Conservation (phyloP, 1,284 basidiomycete genomes). For the Ustilago vetiveriae region DNA sequence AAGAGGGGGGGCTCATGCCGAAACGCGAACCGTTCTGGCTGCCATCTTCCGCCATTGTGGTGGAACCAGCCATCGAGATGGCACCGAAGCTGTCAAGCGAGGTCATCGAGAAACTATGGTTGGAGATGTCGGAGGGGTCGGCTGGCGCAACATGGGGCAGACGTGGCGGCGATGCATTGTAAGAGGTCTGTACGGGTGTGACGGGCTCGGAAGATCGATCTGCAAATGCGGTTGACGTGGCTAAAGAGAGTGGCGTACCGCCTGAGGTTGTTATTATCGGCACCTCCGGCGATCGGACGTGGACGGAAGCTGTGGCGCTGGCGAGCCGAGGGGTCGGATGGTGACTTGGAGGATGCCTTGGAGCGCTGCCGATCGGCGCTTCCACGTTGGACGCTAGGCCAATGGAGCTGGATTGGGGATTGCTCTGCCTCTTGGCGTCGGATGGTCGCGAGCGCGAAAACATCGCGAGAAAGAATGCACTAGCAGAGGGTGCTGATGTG, state of each 20-base stretch:
- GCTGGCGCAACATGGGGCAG: neutral
- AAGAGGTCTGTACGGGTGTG: neutral
- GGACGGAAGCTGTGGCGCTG: constrained; percentile 4
- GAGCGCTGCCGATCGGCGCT: neutral
- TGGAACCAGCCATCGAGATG: constrained; percentile 29
- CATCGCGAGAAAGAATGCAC: constrained; percentile 2
- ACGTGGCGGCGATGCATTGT: constrained; percentile 5
- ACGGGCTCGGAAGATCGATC: neutral
- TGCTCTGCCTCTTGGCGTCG: constrained; percentile 26
- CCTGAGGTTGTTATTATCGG: constrained; percentile 29
- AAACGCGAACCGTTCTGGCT: constrained; percentile 30
- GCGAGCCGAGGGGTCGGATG: constrained; percentile 1
- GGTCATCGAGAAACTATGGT: constrained; percentile 31
- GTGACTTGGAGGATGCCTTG: neutral
- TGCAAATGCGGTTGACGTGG: constrained; percentile 5
- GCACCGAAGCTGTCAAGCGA: constrained; percentile 37
- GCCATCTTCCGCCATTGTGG: constrained; percentile 21
- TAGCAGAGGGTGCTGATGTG: neutral
- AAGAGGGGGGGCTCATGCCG: constrained; percentile 15
- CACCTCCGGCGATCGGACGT: constrained; percentile 13
- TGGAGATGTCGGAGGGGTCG: constrained; percentile 11
- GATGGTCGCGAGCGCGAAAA: constrained; percentile 22
- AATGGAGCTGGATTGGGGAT: constrained; percentile 2
- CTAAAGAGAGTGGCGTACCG: constrained; percentile 22
- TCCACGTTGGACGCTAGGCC: constrained; percentile 1